A percentile compares a stretch with the other conserved stretches of the same genome.
These are phyloP conservation scores for Vicia faba DNA, from an alignment of 306 rosid genomes.

Conservation along the genomic window DNA sequence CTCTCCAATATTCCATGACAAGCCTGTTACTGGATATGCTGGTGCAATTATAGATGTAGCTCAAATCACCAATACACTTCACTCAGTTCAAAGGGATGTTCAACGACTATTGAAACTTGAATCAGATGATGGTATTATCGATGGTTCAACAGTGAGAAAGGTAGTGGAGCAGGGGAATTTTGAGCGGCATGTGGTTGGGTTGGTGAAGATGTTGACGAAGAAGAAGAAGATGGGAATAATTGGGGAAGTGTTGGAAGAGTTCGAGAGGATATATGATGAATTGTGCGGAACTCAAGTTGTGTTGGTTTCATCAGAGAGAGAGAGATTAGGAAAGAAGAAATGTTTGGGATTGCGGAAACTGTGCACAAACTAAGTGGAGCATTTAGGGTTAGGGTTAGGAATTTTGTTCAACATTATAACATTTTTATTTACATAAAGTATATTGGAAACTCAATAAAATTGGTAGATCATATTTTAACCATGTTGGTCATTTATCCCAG, in stretches of 20 bases:
- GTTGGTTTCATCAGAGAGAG: slow-evolving; percentile 50
- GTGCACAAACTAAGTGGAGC: slow-evolving; percentile 58
- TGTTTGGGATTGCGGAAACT: slow-evolving; percentile 54
- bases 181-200: slow-evolving; percentile 50
- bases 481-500: no score
- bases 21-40: slow-evolving; percentile 72
- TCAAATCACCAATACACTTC: slow-evolving; percentile 57
- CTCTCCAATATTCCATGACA: slow-evolving; percentile 41
- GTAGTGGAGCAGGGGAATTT: slow-evolving; percentile 49
- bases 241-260: slow-evolving; percentile 59
- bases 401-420: slow-evolving; percentile 43
- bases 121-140: slow-evolving; percentile 16
- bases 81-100: slow-evolving; percentile 56
- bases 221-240: slow-evolving; percentile 56
- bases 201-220: slow-evolving; percentile 67
- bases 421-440: no score
- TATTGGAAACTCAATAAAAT: no score
- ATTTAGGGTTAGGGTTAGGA: slow-evolving; percentile 55
- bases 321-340: slow-evolving; percentile 47
- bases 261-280: slow-evolving; percentile 69
- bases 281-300: slow-evolving; percentile 63
- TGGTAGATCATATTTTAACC: no score
- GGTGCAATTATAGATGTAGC: slow-evolving; percentile 71
- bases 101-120: slow-evolving; percentile 48
- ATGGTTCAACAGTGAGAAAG: slow-evolving; percentile 36